These are phyloP conservation scores for Kwoniella dendrophila DNA, from an alignment of 768 basidiomycete genomes.

Conservation along the genomic window DNA sequence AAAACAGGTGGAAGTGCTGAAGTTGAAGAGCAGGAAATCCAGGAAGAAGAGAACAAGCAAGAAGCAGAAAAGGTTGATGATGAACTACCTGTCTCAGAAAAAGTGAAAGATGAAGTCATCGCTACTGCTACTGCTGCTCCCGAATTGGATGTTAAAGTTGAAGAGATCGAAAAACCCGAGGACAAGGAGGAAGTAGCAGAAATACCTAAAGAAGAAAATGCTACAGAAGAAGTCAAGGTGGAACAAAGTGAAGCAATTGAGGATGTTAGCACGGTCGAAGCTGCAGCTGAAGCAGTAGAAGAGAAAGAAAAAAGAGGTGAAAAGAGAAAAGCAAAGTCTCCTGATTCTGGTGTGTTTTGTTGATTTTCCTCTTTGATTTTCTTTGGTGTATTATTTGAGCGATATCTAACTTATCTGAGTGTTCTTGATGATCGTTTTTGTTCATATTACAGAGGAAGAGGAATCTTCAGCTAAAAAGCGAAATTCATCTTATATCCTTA, in stretches of 20 bases:
- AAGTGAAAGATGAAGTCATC: slow-evolving; percentile 50
- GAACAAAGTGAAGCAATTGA: slow-evolving; percentile 13
- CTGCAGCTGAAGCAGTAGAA: slow-evolving; percentile 2
- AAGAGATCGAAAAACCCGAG: slow-evolving; percentile 56
- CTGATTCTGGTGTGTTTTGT: slow-evolving; percentile 51
- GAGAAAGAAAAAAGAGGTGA: slow-evolving; percentile 45
- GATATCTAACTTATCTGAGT: slow-evolving; percentile 3
- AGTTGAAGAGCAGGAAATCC: slow-evolving; percentile 7
- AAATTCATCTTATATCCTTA: slow-evolving; percentile 34
- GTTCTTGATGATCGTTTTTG: not conserved
- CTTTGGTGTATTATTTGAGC: not conserved
- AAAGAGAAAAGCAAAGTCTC: slow-evolving; percentile 54
- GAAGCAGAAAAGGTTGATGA: slow-evolving; percentile 16
- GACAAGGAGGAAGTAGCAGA: not conserved
- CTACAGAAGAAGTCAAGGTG: slow-evolving; percentile 22
- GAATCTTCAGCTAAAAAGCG: slow-evolving; percentile 50
- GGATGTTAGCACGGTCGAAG: slow-evolving; percentile 53
- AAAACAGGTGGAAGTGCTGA: slow-evolving; percentile 42
- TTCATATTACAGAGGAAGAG: slow-evolving; percentile 23
- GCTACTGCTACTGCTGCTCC: not conserved
- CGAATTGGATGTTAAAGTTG: slow-evolving; percentile 11
- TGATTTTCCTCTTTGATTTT: not conserved
- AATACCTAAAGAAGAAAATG: not conserved
- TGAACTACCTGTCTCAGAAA: slow-evolving; percentile 17
- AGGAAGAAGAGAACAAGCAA: slow-evolving; percentile 14